Evolutionary conservation across 2,329 filamentous ascomycete genomes (phyloP).

Genomic region (Thielaviopsis euricoi): DNA sequence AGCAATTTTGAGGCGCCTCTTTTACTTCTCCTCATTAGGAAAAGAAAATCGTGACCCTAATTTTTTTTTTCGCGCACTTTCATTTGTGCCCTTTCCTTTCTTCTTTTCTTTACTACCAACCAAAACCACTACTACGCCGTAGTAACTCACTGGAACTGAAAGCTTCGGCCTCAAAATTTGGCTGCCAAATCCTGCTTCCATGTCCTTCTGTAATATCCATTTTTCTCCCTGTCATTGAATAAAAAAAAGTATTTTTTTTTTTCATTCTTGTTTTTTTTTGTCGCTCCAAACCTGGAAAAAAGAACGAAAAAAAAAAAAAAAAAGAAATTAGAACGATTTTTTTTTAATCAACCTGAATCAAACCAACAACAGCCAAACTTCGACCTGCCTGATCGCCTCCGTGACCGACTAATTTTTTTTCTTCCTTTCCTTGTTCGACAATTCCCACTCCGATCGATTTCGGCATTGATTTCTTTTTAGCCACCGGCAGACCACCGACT

Average conservation of each 20-base stretch:
- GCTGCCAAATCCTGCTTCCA: not conserved
- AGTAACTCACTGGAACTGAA: too few relatives aligned
- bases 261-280: not conserved
- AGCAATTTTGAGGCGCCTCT: not conserved
- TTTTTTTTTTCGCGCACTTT: not conserved
- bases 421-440: too few relatives aligned
- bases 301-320: not conserved
- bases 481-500: too few relatives aligned
- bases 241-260: constrained; percentile 1
- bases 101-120: not conserved
- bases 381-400: too few relatives aligned
- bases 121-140: too few relatives aligned
- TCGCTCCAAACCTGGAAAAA: not conserved
- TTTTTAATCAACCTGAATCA: too few relatives aligned
- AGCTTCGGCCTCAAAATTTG: not conserved
- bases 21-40: not conserved
- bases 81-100: not conserved
- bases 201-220: not conserved
- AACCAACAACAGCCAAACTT: too few relatives aligned
- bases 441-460: too few relatives aligned
- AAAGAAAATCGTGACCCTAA: not conserved
- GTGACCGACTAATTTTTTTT: too few relatives aligned
- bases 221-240: not conserved
- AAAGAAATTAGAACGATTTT: too few relatives aligned
- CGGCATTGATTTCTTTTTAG: too few relatives aligned